Conservation (phyloP, 495 filamentous ascomycete species). For the Penicillium crystallinum region DNA sequence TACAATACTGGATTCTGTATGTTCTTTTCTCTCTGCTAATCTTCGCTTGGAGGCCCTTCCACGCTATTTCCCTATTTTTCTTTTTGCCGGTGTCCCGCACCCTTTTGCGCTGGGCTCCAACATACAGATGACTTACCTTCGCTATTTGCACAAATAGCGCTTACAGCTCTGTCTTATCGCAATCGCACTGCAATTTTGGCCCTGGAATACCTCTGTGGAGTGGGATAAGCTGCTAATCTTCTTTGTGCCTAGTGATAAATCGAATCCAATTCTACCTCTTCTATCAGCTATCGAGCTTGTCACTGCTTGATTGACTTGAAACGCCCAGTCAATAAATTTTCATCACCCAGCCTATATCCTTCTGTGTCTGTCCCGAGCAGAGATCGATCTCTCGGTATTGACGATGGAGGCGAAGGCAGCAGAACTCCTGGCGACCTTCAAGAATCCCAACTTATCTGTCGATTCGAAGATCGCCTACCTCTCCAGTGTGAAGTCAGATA, state of each 20-base stretch:
- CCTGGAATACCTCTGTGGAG: background rate
- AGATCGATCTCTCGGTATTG: constrained; percentile 5
- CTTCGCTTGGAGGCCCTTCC: background rate
- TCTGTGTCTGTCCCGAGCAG: constrained; percentile 6
- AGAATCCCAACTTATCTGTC: constrained; percentile 58
- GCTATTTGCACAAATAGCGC: background rate
- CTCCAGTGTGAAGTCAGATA: constrained; percentile 70
- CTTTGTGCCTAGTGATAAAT: background rate
- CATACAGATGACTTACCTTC: too few species aligned
- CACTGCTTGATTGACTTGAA: background rate
- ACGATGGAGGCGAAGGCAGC: constrained; percentile 44
- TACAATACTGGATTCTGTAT: background rate
- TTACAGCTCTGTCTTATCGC: background rate
- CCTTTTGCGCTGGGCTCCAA: background rate
- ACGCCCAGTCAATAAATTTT: constrained; percentile 5
- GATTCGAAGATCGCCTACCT: constrained; percentile 68
- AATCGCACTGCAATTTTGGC: background rate
- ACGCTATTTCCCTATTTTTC: background rate
- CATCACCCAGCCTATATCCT: constrained; percentile 16
- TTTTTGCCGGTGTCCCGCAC: too few species aligned
- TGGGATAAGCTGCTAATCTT: background rate
- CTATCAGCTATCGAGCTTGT: background rate
- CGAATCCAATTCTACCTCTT: background rate
- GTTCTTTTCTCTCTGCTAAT: background rate
- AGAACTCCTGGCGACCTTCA: constrained; percentile 60